Base-by-base conservation (phyloP, 164 flowering plant genomes). In the Kalanchoe fedtschenkoi region DNA sequence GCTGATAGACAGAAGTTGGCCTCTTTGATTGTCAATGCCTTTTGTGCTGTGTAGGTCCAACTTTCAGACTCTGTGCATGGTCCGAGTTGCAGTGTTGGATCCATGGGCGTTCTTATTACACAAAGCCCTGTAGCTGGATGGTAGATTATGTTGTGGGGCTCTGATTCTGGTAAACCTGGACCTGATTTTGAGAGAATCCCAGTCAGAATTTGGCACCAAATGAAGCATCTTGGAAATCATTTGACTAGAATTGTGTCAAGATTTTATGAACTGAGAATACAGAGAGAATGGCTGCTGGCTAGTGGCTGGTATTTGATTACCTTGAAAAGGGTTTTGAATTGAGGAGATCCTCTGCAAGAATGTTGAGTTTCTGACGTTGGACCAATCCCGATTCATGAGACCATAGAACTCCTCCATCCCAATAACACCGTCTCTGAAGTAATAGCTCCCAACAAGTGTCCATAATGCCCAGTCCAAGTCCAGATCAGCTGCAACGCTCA, bases 381-480 rank as follows among this genome's bases (percentile, higher is more conserved):
- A 57, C 95, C 92, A 89, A 58, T 81, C 63, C 80, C 76, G 77
- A 65, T 71, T 56, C 46, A 81, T 47, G 4, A 83, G 7, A 9
- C 98, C 96, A 62, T 83, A 87, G 24, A 39, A 29, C 69, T 91
- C 96, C n/a, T 84, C 78, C 64, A 68, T 6, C 7, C 83, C 96
- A 58, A 79, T 22, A 0, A 74, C 77, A 32, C 96, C 95, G 75
- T 87, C 69, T 63, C 92, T 85, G 41, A 78, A 34, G 55, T 84
- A 84, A 60, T 86, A 87, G 65, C 93, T 92, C 44, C 98, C 98
- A 19, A 51, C 78, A 8, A 89, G 67, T 2, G 90, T 70, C 93
- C 98, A 89, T 26, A 76, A 16, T 0, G 96, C 93, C 89, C 87
- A 92, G 60, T 92, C 98, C 37, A 81, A 41, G 66, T 92, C 96